Base-by-base conservation (phyloP, 1,284 basidiomycete species). In the Farysia itapuensis region DNA sequence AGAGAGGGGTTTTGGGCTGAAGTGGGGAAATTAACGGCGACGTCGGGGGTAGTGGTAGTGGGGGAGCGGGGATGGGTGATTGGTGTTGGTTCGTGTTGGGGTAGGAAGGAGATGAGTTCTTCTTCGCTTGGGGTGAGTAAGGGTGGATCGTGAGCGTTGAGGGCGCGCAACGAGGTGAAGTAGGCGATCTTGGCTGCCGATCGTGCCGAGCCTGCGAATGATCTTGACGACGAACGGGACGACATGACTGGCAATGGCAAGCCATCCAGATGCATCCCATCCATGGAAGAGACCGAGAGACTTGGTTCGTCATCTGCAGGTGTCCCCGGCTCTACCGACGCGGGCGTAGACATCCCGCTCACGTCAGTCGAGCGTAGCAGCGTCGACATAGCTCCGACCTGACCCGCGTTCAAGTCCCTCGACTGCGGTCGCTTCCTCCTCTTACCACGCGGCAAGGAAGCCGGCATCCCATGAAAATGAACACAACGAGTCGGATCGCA, bases 401-500 rank as follows among this genome's bases (percentile, higher is more conserved):
- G 26, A n/a, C 26, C n/a, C n/a, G 26, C 26, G n/a, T 9, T 9
- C 26, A 28, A 28, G 26, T 28, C 26, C n/a, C 26, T 46, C 39
- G 47, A 50, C 24, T 58, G 34, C 1, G 35, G 35, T 13, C 52
- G 20, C 16, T 21, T 35, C 11, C 33, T 35, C 14, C 53, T 35
- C 16, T 35, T 39, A 11, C 39, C 46, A 12, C 23, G 39, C 1
- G 39, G 47, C 7, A 50, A 21, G 3, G 38, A 35, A 11, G 44
- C 41, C 7, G 47, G 31, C 42, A 63, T 50, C 6, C 60, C 54
- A 2, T n/a, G 3, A 12, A 39, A 48, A 22, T 67, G 63, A 15
- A 18, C 9, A 23, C 65, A 67, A 22, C 15, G 12, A 0, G 29
- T 33, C 1, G 15, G 19, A 2, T 36, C n/a, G 32, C 65, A 67